Conservation (phyloP, 805 yeast genomes). For the Candida sphagnicola region DNA sequence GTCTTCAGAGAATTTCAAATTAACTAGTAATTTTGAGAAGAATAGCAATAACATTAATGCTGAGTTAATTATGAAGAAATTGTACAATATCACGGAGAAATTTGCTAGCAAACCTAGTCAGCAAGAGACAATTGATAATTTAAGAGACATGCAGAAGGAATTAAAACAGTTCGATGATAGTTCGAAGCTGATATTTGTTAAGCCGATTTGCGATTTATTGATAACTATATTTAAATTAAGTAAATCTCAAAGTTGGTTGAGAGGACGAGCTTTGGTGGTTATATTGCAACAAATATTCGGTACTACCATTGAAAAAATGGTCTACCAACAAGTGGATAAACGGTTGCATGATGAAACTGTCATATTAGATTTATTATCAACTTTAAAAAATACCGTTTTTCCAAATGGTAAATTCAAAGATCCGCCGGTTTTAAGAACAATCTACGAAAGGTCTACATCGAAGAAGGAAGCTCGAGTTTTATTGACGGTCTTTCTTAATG, state of each 20-base stretch:
- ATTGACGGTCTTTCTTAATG: conserved; percentile 55
- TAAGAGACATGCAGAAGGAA: conserved; percentile 52
- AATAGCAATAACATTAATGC: conserved; percentile 14
- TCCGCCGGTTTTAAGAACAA: conserved; percentile 43
- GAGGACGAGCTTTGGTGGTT: conserved; percentile 80
- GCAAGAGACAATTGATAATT: conserved; percentile 21
- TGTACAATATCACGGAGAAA: conserved; percentile 24
- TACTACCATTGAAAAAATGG: conserved; percentile 74
- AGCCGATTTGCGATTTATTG: conserved; percentile 76
- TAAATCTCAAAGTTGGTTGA: conserved; percentile 66
- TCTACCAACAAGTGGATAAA: conserved; percentile 41
- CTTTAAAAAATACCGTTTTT: conserved; percentile 25
- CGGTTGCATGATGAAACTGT: conserved; percentile 39
- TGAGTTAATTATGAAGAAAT: conserved; percentile 30
- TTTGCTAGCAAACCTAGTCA: conserved; percentile 6
- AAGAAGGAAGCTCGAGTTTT: conserved; percentile 56
- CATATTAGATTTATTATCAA: conserved; percentile 32
- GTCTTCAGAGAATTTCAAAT: conserved; percentile 60
- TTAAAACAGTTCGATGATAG: conserved; percentile 48
- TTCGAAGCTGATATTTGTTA: conserved; percentile 51
- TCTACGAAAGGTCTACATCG: conserved; percentile 48
- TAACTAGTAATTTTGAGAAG: conserved; percentile 28
- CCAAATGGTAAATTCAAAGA: conserved; percentile 49
- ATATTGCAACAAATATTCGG: conserved; percentile 84
- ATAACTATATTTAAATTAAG: conserved; percentile 66